Evolutionary conservation across 2,329 filamentous ascomycete species (phyloP), one percentile per base, ranked within the genome.

Genomic region (Diaporthe batatas): DNA sequence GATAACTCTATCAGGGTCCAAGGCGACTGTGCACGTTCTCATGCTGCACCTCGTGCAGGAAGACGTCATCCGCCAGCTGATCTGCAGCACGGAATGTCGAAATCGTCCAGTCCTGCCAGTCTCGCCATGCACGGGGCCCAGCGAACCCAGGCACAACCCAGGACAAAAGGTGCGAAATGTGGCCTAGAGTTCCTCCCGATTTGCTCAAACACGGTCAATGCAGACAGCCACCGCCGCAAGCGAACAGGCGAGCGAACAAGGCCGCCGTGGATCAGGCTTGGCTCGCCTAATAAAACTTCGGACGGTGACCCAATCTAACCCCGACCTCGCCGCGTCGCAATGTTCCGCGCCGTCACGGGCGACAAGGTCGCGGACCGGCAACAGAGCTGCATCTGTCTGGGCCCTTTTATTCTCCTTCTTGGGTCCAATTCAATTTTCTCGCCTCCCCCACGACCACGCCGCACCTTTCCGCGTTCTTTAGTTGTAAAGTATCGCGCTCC

Each of bases 171-270:
- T 14, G 47, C 47, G 62, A 51, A 34, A 4, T 53, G 47, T 47
- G 47, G 32, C 25, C 62, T 39, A 53, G 44, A 67, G 12, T 18
- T 29, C 29, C 62, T 25, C 53, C 62, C n/a, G 47, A 67, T 67
- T 53, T 53, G 62, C 62, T 53, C 62, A 67, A 67, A 53, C 62
- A 51, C 47, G 47, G 62, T 67, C 62, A 67, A 67, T 67, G 62
- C 62, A 39, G 62, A 53, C 47, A 67, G 62, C 62, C 62, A 67
- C 12, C 32, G 62, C 62, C 62, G 62, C 47, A 39, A 47, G 47
- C 62, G 44, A 65, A 51, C 47, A 39, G 62, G 62, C 62, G 44
- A 65, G 39, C 32, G 39, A 18, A 42, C 39, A 42, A 65, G 62
- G 23, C 62, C 44, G 62, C 49, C 49, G 44, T 51, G 23, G 12